Conservation (phyloP, 2,329 filamentous ascomycete species). For the Tolypocladium nubicola region DNA sequence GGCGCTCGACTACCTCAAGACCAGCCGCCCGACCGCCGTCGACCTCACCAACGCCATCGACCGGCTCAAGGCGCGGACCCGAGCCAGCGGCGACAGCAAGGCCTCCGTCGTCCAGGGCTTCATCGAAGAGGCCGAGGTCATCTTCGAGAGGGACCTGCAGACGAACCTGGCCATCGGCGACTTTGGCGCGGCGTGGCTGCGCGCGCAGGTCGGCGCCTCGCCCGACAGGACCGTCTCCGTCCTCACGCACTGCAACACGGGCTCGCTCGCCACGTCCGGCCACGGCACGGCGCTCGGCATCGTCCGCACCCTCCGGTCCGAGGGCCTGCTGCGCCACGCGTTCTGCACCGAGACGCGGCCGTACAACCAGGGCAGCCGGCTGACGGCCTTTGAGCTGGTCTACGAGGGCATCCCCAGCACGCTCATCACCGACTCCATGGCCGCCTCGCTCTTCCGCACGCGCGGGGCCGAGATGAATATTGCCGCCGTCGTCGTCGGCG, state of each 20-base stretch:
- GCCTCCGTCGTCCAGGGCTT: constrained; percentile 57
- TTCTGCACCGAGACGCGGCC: constrained; percentile 96
- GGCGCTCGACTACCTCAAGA: constrained; percentile 77
- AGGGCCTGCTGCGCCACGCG: constrained; percentile 61
- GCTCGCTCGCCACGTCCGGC: constrained; percentile 92
- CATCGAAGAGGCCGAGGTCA: constrained; percentile 70
- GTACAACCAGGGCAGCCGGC: constrained; percentile 92
- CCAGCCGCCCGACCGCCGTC: constrained; percentile 85
- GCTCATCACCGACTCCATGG: constrained; percentile 94
- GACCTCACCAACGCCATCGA: constrained; percentile 84
- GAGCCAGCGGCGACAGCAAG: constrained; percentile 33
- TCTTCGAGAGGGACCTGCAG: constrained; percentile 75
- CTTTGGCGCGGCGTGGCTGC: constrained; percentile 75
- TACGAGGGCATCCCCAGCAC: constrained; percentile 88
- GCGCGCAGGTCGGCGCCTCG: constrained; percentile 42
- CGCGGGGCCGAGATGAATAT: constrained; percentile 57
- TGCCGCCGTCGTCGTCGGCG: constrained; percentile 82
- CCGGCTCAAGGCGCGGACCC: constrained; percentile 60
- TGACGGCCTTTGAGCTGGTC: constrained; percentile 94
- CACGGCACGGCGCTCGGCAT: constrained; percentile 94
- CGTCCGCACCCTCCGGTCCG: constrained; percentile 68
- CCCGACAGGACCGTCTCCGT: constrained; percentile 54
- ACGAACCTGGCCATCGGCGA: constrained; percentile 83
- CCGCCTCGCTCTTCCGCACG: constrained; percentile 65
- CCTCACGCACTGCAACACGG: constrained; percentile 95